These are phyloP conservation scores for Corylus heterophylla DNA, from an alignment of 306 rosid genomes.

Conservation along the genomic window DNA sequence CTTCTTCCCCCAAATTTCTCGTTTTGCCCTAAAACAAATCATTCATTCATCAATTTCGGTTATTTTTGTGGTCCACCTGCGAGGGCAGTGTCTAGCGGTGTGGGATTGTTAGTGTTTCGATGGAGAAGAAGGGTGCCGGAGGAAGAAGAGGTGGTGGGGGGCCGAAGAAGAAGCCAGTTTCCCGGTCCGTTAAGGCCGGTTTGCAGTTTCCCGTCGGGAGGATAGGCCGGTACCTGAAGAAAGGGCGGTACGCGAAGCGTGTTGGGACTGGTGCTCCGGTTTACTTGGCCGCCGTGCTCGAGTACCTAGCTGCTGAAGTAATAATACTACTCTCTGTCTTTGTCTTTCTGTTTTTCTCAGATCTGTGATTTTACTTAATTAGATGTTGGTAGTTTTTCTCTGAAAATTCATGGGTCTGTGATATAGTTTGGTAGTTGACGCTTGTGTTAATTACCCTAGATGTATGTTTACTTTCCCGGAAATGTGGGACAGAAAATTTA, in stretches of 20 bases:
- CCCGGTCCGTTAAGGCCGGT: slow-evolving; percentile 65
- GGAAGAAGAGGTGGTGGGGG: slow-evolving; percentile 71
- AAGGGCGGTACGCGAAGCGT: slow-evolving; percentile 63
- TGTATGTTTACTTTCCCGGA: too few relatives aligned
- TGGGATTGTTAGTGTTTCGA: not conserved
- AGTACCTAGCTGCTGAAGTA: slow-evolving; percentile 80
- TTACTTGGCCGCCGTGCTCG: slow-evolving; percentile 75
- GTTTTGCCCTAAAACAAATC: not conserved
- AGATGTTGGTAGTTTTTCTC: too few relatives aligned
- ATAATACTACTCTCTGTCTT: too few relatives aligned
- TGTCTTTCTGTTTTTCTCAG: not conserved
- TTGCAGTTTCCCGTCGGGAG: slow-evolving; percentile 79
- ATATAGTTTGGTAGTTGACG: too few relatives aligned
- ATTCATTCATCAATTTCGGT: not conserved
- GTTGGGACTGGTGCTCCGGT: slow-evolving; percentile 75
- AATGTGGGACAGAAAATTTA: too few relatives aligned
- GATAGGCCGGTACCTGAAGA: slow-evolving; percentile 72
- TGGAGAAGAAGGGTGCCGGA: slow-evolving; percentile 64
- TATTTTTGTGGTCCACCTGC: not conserved
- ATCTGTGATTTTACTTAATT: too few relatives aligned
- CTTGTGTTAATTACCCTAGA: too few relatives aligned
- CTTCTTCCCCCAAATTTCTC: not conserved
- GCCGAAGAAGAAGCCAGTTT: slow-evolving; percentile 73
- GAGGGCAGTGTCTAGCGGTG: not conserved
- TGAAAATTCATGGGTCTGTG: too few relatives aligned